These are phyloP conservation scores for Penicillium pulvis DNA, from an alignment of 495 filamentous ascomycete species.

Conservation along the genomic window DNA sequence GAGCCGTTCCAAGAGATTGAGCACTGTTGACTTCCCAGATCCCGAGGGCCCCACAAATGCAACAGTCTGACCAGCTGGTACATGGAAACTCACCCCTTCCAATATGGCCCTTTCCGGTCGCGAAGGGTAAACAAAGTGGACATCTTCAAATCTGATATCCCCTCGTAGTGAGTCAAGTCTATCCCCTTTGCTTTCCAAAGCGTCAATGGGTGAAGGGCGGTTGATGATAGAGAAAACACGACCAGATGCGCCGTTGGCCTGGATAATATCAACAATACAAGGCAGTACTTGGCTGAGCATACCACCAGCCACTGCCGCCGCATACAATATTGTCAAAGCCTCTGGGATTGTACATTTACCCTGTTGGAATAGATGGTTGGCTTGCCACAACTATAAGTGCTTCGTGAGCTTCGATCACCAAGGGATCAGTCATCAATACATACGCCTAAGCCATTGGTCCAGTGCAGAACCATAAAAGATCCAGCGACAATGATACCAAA, in stretches of 20 bases:
- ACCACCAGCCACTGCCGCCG: slow-evolving; percentile 12
- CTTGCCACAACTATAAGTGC: not conserved
- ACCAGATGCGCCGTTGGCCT: slow-evolving; percentile 40
- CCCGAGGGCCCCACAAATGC: too few relatives aligned
- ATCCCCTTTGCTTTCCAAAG: slow-evolving; percentile 31
- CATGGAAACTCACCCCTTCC: not conserved
- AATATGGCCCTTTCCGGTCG: slow-evolving; percentile 7
- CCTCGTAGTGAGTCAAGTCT: slow-evolving; percentile 25
- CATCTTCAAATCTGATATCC: slow-evolving; percentile 1
- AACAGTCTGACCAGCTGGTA: not conserved
- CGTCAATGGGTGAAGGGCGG: slow-evolving; percentile 71
- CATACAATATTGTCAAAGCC: slow-evolving; percentile 18
- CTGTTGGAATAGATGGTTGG: slow-evolving; percentile 3
- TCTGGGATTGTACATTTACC: slow-evolving; percentile 17
- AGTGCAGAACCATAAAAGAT: slow-evolving; percentile 14
- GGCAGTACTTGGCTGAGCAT: slow-evolving; percentile 20
- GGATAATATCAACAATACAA: slow-evolving; percentile 8
- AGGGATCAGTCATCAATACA: not conserved
- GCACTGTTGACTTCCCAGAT: too few relatives aligned
- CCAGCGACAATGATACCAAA: slow-evolving; percentile 18
- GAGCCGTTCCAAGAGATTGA: too few relatives aligned
- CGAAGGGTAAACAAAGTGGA: slow-evolving; percentile 25
- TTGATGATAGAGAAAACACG: slow-evolving; percentile 89
- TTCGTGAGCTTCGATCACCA: not conserved
- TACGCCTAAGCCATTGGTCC: slow-evolving; percentile 20